Evolutionary conservation across 2,329 filamentous ascomycete genomes (phyloP).

Genomic region (Fusarium nodosum): DNA sequence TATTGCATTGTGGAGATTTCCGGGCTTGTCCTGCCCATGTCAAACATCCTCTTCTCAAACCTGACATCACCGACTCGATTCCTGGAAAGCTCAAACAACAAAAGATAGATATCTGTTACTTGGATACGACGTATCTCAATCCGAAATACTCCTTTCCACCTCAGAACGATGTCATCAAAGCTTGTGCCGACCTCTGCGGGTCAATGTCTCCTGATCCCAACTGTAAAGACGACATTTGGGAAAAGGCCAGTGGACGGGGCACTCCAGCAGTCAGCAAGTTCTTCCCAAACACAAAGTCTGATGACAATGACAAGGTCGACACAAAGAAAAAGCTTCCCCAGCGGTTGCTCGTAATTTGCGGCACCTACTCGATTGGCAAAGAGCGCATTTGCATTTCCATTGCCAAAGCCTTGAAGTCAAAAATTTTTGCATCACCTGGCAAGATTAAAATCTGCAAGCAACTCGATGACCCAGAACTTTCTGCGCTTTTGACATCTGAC

Average conservation of each 20-base stretch:
- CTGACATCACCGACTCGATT: conserved; percentile 77
- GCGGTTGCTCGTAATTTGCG: conserved; percentile 89
- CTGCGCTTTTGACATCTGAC: conserved; percentile 80
- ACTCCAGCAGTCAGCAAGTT: conserved; percentile 66
- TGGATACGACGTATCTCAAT: conserved; percentile 97
- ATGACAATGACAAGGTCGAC: conserved; percentile 51
- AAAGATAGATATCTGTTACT: conserved; percentile 93
- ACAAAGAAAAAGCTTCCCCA: conserved; percentile 54
- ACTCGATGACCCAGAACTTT: conserved; percentile 86
- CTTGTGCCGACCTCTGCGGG: conserved; percentile 90
- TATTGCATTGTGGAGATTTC: conserved; percentile 97
- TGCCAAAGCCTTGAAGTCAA: conserved; percentile 84
- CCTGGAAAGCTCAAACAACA: conserved; percentile 82
- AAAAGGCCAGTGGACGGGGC: conserved; percentile 58
- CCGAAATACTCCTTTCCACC: conserved; percentile 95
- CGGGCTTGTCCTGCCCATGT: conserved; percentile 89
- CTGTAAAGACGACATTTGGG: conserved; percentile 62
- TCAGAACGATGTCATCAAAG: conserved; percentile 87
- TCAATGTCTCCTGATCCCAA: conserved; percentile 76
- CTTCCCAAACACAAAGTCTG: conserved; percentile 58
- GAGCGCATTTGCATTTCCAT: conserved; percentile 96
- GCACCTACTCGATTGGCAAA: conserved; percentile 98
- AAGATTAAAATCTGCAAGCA: conserved; percentile 89
- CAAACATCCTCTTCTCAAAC: conserved; percentile 82
- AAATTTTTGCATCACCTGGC: conserved; percentile 86